Evolutionary conservation across 768 basidiomycete genomes (phyloP), one percentile per base, ranked within the genome.

Genomic region (Boletus rubescentipes): DNA sequence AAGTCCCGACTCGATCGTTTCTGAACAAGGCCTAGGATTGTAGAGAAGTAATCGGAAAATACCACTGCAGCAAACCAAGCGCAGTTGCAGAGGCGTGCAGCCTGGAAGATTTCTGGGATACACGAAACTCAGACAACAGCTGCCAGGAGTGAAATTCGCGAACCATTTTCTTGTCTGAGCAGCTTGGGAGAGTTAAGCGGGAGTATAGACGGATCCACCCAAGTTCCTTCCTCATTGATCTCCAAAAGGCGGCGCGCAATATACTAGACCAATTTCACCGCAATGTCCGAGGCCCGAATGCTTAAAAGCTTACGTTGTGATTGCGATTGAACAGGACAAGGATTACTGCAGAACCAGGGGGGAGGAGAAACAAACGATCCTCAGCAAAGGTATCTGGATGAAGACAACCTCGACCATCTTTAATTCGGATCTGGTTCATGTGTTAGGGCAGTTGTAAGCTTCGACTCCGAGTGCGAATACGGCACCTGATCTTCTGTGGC

Each of bases 291-390:
- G 40, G 3, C 14, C 16, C 2, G 49, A 46, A 49, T 31, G 8
- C 1, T 20, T 4, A 5, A 3, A 16, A 12, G 70, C 85, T 57
- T 58, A 91, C 91, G 62, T 91, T 93, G 64, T 93, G 91, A 57
- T 93, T 93, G n/a, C 91, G 80, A 64, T 78, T 90, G 78, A 93
- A 93, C n/a, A 91, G 66, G n/a, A 93, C 79, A 20, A 93, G 77
- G n/a, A 93, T 67, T 4, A 79, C 83, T 54, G 86, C 83, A 47
- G 85, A 83, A 1, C 83, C 84, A 0, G 91, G 91, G 1, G 91
- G 91, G n/a, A 93, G 81, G 9, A 90, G 75, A 21, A 91, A 73
- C 5, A 93, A 72, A 36, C 91, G 76, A 55, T 91, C 86, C 65
- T 93, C 92, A 0, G 89, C 83, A 63, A 93, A 93, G 0, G 78